Base-by-base conservation (phyloP, 2,329 filamentous ascomycete genomes). In the Aspergillus amoenus region DNA sequence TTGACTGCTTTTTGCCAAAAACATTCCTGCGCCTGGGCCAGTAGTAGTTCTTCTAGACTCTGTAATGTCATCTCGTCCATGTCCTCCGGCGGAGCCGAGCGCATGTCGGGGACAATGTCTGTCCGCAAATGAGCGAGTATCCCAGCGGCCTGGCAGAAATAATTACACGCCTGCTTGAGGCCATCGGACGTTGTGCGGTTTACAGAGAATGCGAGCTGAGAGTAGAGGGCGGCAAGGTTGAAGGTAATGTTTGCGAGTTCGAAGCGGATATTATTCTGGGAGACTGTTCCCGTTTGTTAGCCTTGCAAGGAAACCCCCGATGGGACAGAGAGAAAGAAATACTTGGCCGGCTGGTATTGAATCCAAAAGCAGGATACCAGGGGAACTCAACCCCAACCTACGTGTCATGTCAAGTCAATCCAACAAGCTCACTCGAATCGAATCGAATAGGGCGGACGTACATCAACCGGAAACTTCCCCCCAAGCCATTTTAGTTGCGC, bases 1-100 rank as follows among this genome's bases (percentile, higher is more conserved):
- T 95, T 93, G 57, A 96, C 93, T 1, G 94, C 93, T 72, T 96
- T 97, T 66, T 94, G 89, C 94, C 94, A 99, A 75, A 94, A 97
- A 71, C 93, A 97, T 76, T 99, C 94, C 70, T 99, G 94, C 27
- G 89, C 93, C 72, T 99, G 92, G 1, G 93, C 93, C 9, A 99
- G 82, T 72, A 96, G 86, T 30, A 99, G 81, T 71, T 93, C 85
- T 65, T 90, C 85, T 45, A 97, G 77, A 52, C 90, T 91, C 66
- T 93, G 89, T 47, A 99, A 80, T 0, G 93, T 97, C 68, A 90
- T 84, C 50, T 86, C 83, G 67, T 99, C 94, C 92, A 99, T 96
- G 70, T 99, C 94, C 70, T 97, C 94, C 1, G 94, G 93, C 0
- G 93, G 91, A 13, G 88, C 85, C 2, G 89, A 84, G 57, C 92